These are phyloP conservation scores for Calonectria hawksworthii DNA, from an alignment of 2,329 filamentous ascomycete species.

Conservation along the genomic window DNA sequence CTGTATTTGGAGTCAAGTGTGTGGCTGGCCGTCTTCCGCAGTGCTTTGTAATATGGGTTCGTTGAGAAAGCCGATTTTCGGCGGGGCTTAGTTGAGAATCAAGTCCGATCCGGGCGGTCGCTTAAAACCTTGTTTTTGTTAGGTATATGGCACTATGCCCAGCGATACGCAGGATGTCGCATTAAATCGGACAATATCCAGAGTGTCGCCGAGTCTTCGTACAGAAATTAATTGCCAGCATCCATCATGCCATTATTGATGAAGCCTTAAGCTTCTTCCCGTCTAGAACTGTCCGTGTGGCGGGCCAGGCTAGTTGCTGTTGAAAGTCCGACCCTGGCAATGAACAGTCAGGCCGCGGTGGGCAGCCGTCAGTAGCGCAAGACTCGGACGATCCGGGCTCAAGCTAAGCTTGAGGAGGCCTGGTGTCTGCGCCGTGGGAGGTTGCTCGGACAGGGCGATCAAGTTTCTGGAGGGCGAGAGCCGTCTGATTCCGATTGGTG, in stretches of 20 bases:
- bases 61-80: not conserved
- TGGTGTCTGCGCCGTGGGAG: constrained; percentile 2
- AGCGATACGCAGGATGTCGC: not conserved
- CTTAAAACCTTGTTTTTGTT: not conserved
- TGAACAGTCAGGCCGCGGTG: constrained; percentile 6
- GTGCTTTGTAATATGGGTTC: not conserved
- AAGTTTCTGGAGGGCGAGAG: constrained; percentile 19
- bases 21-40: not conserved
- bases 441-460: constrained; percentile 21
- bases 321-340: constrained; percentile 9
- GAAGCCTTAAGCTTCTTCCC: constrained; percentile 1
- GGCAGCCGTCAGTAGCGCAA: constrained; percentile 2
- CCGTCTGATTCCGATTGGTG: constrained; percentile 38
- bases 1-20: not conserved
- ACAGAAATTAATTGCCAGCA: constrained; percentile 10
- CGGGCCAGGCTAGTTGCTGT: constrained; percentile 11
- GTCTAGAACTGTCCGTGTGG: not conserved
- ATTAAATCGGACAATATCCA: constrained; percentile 9
- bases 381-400: constrained; percentile 21
- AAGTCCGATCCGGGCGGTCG: not conserved
- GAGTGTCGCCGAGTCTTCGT: constrained; percentile 15
- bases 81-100: not conserved
- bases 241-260: constrained; percentile 6
- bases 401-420: constrained; percentile 9
- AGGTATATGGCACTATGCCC: not conserved